Percentiles rank a stretch among this genome's conserved stretches.
Evolutionary conservation across 225 moss, liverwort and hornwort genomes (phyloP).

Genomic region (Sphagnum tenellum): DNA sequence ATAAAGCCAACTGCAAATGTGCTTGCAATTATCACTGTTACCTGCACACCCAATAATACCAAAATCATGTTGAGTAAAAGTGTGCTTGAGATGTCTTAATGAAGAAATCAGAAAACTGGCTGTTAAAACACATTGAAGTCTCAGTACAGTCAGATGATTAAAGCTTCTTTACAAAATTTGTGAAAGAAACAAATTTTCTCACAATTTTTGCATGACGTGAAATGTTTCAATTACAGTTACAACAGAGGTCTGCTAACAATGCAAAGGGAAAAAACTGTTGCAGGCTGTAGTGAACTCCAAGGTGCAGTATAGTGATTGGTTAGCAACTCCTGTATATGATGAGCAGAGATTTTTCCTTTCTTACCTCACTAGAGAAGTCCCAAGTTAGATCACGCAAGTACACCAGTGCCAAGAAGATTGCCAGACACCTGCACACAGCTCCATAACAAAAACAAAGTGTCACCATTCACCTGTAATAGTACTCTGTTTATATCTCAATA

Average conservation of each 20-base stretch:
- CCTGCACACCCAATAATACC: constrained; percentile 29
- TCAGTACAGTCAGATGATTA: too few relatives aligned
- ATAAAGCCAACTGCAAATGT: constrained; percentile 48
- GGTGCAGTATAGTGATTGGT: too few relatives aligned
- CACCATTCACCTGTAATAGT: not conserved
- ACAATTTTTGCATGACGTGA: too few relatives aligned
- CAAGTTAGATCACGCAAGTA: constrained; percentile 70
- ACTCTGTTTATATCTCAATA: not conserved
- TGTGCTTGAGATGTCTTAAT: not conserved
- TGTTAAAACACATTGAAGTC: too few relatives aligned
- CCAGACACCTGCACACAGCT: constrained; percentile 58
- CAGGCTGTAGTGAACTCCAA: too few relatives aligned
- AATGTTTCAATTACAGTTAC: not conserved
- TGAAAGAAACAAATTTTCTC: not conserved
- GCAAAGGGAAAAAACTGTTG: too few relatives aligned
- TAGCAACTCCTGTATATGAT: too few relatives aligned
- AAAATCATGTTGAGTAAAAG: not conserved
- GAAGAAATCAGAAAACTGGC: too few relatives aligned
- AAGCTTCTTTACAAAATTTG: too few relatives aligned
- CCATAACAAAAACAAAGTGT: not conserved
- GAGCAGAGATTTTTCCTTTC: not conserved
- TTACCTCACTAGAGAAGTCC: constrained; percentile 97
- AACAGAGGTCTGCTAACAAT: too few relatives aligned
- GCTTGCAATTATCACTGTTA: constrained; percentile 65
- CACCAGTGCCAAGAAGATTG: constrained; percentile 72